A percentile compares a stretch with the other conserved stretches of the same genome.
These are phyloP conservation scores for Paulownia fortunei DNA, from an alignment of 257 asterid species.

Conservation along the genomic window DNA sequence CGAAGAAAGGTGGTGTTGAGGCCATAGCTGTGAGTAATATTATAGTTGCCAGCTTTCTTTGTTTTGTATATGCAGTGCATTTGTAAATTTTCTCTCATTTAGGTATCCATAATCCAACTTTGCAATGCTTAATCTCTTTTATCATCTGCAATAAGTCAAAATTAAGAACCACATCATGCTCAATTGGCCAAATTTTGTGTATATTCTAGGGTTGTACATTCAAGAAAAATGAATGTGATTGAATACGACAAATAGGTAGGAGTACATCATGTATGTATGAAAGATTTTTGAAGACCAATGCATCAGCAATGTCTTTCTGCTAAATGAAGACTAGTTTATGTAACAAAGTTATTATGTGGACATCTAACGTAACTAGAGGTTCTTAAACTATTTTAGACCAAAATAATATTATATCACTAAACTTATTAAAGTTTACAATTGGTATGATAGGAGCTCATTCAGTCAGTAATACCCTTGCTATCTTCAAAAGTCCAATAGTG, in stretches of 20 bases:
- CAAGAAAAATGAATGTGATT: background rate
- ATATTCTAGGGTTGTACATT: background rate
- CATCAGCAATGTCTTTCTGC: background rate
- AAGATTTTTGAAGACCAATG: background rate
- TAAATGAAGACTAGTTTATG: background rate
- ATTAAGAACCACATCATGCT: background rate
- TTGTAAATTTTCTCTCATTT: conserved; percentile 11
- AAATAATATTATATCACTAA: too few relatives aligned
- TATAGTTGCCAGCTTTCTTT: background rate
- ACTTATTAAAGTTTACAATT: too few relatives aligned
- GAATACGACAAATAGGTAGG: background rate
- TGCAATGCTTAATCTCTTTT: background rate
- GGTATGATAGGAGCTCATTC: too few relatives aligned
- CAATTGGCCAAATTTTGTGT: background rate
- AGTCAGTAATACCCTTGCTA: too few relatives aligned
- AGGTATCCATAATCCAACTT: background rate
- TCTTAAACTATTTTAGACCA: background rate
- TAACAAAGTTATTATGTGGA: background rate
- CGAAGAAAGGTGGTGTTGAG: conserved; percentile 62
- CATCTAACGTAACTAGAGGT: background rate
- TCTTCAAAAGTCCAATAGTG: too few relatives aligned
- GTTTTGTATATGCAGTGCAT: background rate
- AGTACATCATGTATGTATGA: background rate
- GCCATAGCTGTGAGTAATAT: conserved; percentile 68
- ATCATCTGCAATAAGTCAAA: background rate